Percentiles rank a stretch among this genome's conserved stretches.
Conservation (phyloP, 352 stramenopile species). For the Elongisporangium anandrum region DNA sequence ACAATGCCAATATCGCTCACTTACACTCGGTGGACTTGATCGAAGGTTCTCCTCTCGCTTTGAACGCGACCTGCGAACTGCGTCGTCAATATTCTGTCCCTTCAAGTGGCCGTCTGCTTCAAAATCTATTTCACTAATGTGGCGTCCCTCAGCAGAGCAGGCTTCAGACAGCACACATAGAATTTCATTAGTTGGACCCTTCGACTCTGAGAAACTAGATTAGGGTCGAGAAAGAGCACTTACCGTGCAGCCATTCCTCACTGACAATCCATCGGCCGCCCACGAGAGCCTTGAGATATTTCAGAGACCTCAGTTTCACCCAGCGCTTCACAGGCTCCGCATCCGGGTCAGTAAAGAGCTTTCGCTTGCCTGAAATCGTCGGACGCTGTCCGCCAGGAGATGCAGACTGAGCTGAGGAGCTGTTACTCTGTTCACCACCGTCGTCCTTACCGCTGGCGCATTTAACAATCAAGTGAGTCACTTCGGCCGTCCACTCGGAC, state of each 20-base stretch:
- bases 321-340: constrained; percentile 34
- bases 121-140: constrained; percentile 47
- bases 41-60: constrained; percentile 34
- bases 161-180: constrained; percentile 16
- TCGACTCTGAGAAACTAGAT: neutral
- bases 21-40: constrained; percentile 16
- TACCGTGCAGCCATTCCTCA: constrained; percentile 74
- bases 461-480: constrained; percentile 84
- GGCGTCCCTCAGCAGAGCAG: constrained; percentile 24
- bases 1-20: neutral
- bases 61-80: constrained; percentile 41
- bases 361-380: constrained; percentile 26
- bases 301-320: constrained; percentile 83
- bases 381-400: constrained; percentile 3
- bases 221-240: too few relatives aligned
- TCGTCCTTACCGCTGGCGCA: constrained; percentile 45
- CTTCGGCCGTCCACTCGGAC: constrained; percentile 39
- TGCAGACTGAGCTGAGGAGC: neutral
- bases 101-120: constrained; percentile 64
- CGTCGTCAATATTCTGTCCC: constrained; percentile 37
- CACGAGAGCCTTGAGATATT: constrained; percentile 82
- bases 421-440: constrained; percentile 10
- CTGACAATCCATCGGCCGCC: constrained; percentile 82
- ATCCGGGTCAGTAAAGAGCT: constrained; percentile 32
- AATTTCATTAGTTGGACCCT: neutral